Evolutionary conservation across 1,284 basidiomycete species (phyloP).

Genomic region (Papiliotrema flavescens): DNA sequence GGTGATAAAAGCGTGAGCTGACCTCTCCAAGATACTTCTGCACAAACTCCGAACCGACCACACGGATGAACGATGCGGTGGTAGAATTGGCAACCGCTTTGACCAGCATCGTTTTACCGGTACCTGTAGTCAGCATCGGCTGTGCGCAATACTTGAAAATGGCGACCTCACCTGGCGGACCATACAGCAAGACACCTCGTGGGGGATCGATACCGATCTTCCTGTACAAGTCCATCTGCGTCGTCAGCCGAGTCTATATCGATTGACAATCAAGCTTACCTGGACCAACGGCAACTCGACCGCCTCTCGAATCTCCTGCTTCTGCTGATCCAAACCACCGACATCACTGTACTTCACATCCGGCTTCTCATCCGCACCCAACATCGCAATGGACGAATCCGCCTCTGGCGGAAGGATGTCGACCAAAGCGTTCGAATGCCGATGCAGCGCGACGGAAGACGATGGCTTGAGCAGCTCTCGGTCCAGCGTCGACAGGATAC

Average conservation of each 20-base stretch:
- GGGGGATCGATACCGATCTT: conserved; percentile 99
- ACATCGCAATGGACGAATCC: conserved; percentile 93
- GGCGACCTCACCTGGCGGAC: conserved; percentile 69
- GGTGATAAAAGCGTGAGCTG: conserved; percentile 7
- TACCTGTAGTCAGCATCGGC: conserved; percentile 58
- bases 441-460: conserved; percentile 93
- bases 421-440: conserved; percentile 97
- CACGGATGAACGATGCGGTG: conserved; percentile 94
- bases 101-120: conserved; percentile 98
- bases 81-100: conserved; percentile 98
- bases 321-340: conserved; percentile 96
- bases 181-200: conserved; percentile 86
- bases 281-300: conserved; percentile 92
- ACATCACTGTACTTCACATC: conserved; percentile 87
- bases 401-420: conserved; percentile 99
- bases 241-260: conserved; percentile 8
- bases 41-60: conserved; percentile 97
- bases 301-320: conserved; percentile 98
- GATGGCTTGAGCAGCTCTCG: conserved; percentile 96
- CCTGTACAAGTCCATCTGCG: conserved; percentile 93
- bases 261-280: conserved; percentile 22
- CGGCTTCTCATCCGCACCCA: conserved; percentile 88
- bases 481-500: conserved; percentile 95
- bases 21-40: conserved; percentile 97
- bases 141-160: not conserved